Conservation (phyloP, 2,329 filamentous ascomycete genomes). For the Fusarium sublunatum region DNA sequence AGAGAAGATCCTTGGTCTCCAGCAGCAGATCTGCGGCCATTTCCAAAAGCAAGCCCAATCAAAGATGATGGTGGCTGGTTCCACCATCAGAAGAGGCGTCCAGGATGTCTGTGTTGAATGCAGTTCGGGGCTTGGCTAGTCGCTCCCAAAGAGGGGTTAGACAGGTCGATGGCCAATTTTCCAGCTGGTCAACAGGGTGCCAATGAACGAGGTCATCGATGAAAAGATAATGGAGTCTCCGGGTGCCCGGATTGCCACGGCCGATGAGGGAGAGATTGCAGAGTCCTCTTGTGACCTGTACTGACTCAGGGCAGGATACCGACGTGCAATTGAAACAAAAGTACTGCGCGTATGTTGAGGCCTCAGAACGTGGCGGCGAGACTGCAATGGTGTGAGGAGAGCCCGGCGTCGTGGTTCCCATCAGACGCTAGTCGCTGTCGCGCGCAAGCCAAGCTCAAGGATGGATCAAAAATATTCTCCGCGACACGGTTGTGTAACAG, state of each 20-base stretch:
- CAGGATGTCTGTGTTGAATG: slow-evolving; percentile 45
- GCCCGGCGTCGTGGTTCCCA: slow-evolving; percentile 48
- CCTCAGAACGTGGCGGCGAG: slow-evolving; percentile 45
- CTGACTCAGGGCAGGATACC: slow-evolving; percentile 43
- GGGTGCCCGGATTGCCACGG: slow-evolving; percentile 45
- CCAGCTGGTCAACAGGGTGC: slow-evolving; percentile 43
- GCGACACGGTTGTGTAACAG: slow-evolving; percentile 47
- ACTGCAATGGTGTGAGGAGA: slow-evolving; percentile 46
- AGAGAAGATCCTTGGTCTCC: slow-evolving; percentile 34
- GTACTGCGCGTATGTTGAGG: slow-evolving; percentile 36
- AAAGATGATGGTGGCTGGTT: slow-evolving; percentile 41
- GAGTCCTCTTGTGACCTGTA: slow-evolving; percentile 45
- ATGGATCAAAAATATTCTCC: slow-evolving; percentile 48
- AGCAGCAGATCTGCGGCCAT: slow-evolving; percentile 50
- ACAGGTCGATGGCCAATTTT: slow-evolving; percentile 44
- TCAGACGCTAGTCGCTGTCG: slow-evolving; percentile 47
- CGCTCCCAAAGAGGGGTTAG: slow-evolving; percentile 46
- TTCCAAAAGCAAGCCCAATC: slow-evolving; percentile 45
- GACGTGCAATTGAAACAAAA: slow-evolving; percentile 25
- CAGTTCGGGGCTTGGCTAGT: slow-evolving; percentile 45
- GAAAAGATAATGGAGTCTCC: slow-evolving; percentile 40
- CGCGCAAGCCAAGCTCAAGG: slow-evolving; percentile 47
- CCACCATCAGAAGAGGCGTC: slow-evolving; percentile 39
- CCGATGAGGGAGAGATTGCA: slow-evolving; percentile 43
- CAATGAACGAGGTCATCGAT: slow-evolving; percentile 42